Percentiles rank a stretch among this genome's conserved stretches.
These are phyloP conservation scores for Eucalyptus sideroxylon DNA, from an alignment of 345 rosid species.

Conservation along the genomic window DNA sequence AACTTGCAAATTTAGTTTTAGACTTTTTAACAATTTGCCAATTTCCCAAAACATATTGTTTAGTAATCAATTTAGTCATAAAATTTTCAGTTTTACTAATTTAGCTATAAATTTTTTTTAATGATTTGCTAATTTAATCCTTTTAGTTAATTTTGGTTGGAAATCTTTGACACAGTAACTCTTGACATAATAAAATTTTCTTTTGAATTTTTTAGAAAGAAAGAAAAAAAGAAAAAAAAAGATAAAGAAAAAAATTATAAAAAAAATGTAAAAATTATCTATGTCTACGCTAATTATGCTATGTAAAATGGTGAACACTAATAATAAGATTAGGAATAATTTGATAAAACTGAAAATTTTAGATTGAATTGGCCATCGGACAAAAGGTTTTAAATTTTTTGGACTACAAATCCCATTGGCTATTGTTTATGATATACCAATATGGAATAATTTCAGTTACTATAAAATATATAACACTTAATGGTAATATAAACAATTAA, in stretches of 20 bases:
- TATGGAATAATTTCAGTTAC: neutral
- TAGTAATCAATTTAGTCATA: fast-evolving
- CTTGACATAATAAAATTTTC: fast-evolving
- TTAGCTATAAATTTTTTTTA: fast-evolving
- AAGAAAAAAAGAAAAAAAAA: too few species aligned
- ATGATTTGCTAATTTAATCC: fast-evolving
- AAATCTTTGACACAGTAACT: fast-evolving
- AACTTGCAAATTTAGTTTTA: too few species aligned
- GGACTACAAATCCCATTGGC: neutral
- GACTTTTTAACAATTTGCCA: fast-evolving
- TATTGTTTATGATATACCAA: neutral
- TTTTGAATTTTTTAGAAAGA: too few species aligned
- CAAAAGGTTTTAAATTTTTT: fast-evolving
- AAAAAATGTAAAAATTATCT: too few species aligned
- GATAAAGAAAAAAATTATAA: too few species aligned
- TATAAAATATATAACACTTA: neutral
- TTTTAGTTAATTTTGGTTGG: too few species aligned
- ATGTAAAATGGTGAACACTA: too few species aligned
- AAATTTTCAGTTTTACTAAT: too few species aligned
- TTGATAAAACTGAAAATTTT: too few species aligned
- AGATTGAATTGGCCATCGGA: fast-evolving
- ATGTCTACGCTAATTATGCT: fast-evolving
- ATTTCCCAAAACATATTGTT: too few species aligned
- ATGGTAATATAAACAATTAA: neutral
- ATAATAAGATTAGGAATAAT: too few species aligned